phyloP scores from a whole-genome alignment of 2,329 filamentous ascomycete genomes.

The Didymella arachidicola region DNA sequence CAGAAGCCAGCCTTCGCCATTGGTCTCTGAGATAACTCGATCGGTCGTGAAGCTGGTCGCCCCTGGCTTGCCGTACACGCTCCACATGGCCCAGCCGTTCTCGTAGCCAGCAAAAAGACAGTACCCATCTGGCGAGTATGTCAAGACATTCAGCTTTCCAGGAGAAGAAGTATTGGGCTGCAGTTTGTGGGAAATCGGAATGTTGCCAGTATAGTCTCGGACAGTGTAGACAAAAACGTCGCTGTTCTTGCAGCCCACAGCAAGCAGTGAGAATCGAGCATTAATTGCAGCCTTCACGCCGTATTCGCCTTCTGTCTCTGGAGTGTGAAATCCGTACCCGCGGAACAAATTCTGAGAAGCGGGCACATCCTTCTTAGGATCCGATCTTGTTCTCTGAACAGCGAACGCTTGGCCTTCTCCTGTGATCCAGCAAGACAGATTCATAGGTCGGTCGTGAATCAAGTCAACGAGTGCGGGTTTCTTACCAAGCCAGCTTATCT shows the following conservation, averaged over 20 bases:
- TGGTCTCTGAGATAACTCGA: conserved; percentile 66
- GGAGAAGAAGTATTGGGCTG: conserved; percentile 73
- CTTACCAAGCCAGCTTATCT: conserved; percentile 85
- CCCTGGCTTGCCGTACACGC: conserved; percentile 91
- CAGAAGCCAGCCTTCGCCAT: conserved; percentile 83
- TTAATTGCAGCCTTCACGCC: conserved; percentile 85
- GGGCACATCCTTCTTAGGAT: conserved; percentile 50
- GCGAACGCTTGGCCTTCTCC: conserved; percentile 88
- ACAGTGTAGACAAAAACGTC: conserved; percentile 89
- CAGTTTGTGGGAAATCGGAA: conserved; percentile 84
- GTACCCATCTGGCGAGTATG: conserved; percentile 94
- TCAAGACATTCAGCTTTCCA: conserved; percentile 76
- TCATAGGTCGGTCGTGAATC: conserved; percentile 96
- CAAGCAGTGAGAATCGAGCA: conserved; percentile 91
- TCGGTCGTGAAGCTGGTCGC: conserved; percentile 84
- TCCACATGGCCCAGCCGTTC: conserved; percentile 95
- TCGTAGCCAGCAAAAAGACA: conserved; percentile 94
- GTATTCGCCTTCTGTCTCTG: conserved; percentile 64
- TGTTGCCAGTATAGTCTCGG: conserved; percentile 91
- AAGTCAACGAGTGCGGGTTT: conserved; percentile 81
- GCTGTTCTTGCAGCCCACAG: conserved; percentile 81
- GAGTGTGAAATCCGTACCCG: conserved; percentile 88
- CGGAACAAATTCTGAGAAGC: conserved; percentile 76
- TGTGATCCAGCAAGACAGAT: conserved; percentile 90
- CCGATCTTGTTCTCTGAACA: conserved; percentile 71